Base-by-base conservation (phyloP, 805 yeast species). In the Wickerhamiella sorbophila region DNA sequence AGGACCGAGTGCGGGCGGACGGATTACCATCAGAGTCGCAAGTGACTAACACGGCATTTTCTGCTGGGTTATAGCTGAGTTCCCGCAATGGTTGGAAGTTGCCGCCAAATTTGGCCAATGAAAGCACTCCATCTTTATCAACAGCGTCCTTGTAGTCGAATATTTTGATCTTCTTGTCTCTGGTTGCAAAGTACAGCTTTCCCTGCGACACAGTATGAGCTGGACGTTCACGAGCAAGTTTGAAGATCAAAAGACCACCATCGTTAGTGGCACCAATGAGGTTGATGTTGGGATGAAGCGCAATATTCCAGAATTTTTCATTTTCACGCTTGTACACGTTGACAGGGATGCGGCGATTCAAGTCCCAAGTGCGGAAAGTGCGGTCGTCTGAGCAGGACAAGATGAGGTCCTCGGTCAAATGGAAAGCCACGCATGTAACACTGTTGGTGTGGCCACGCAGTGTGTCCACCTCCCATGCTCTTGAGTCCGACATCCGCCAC, bases 381-480 rank as follows among this genome's bases (percentile, higher is more conserved):
- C 84, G 86, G 65, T 91, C 99, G 60, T 91, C 97, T 51, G 94
- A 81, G 34, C 86, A 94, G 29, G 97, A 87, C 40, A 91, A 67
- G 49, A 91, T 86, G 57, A 88, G 67, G 53, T 91, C 95, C 62
- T 85, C 91, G 49, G 77, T 76, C 33, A 97, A 96, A 60, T 91
- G 95, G 74, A 93, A 93, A 40, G 82, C 66, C 31, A 84, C 86
- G 61, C 91, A 70, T 40, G 86, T 77, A 40, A 91, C 95, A 59
- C 83, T 86, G 57, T 87, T 87, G 22, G 95, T 83, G 63, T 91
- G 99, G 43, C 98, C 98, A 57, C 98, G 76, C 63, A 96, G 88
- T 21, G 96, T 83, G 60, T 91, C 99, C 45, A 93, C 94, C 62
- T 93, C 98, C 97, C 97, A 91, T 19, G 98, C 98, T 64, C 87